Evolutionary conservation across 73 alveolate species (phyloP).

Genomic region (Symbiodinium pilosum): DNA sequence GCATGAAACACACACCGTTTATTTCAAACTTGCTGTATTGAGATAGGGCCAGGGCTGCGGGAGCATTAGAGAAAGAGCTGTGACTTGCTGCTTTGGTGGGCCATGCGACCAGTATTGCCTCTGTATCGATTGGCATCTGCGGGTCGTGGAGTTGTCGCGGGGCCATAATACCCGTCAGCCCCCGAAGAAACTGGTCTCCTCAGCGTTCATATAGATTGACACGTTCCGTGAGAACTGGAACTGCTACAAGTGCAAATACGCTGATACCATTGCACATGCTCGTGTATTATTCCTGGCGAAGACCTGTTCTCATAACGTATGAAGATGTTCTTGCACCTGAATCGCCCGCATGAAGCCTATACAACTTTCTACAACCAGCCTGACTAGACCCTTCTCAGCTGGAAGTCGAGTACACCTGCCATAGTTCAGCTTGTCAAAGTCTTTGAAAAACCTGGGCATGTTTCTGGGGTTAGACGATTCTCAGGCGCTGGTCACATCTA

Average conservation of each 20-base stretch:
- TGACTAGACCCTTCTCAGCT: background rate
- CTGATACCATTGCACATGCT: background rate
- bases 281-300: background rate
- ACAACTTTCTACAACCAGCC: background rate
- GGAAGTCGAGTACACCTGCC: slow-evolving; percentile 11
- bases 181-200: slow-evolving; percentile 91
- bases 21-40: background rate
- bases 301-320: background rate
- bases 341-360: too few relatives aligned
- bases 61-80: background rate
- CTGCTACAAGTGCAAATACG: too few relatives aligned
- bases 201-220: too few relatives aligned
- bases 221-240: too few relatives aligned
- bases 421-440: slow-evolving; percentile 47
- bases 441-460: slow-evolving; percentile 29
- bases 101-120: too few relatives aligned
- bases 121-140: slow-evolving; percentile 38
- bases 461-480: background rate
- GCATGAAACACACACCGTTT: background rate
- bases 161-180: slow-evolving; percentile 43
- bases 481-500: too few relatives aligned
- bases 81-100: too few relatives aligned
- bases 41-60: background rate
- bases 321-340: too few relatives aligned
- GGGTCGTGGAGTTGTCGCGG: slow-evolving; percentile 40